Evolutionary conservation across 2,329 filamentous ascomycete species (phyloP).

Genomic region (Pseudogymnoascus pannorum): DNA sequence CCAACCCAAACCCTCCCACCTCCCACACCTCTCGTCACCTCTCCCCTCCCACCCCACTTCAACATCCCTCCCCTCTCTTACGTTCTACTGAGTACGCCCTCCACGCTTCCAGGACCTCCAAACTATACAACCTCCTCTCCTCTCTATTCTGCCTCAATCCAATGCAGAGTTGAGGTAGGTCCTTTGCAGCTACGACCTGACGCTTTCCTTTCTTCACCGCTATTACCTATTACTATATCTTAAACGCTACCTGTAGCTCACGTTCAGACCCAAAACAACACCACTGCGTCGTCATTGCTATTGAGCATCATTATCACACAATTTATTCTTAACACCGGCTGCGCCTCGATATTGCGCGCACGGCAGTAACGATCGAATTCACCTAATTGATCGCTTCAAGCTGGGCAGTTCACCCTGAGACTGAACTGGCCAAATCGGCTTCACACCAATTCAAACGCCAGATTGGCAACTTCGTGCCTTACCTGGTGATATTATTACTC

Average conservation of each 20-base stretch:
- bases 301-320: conserved; percentile 7
- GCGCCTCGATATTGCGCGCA: not conserved
- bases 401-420: not conserved
- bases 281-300: conserved; percentile 3
- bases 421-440: conserved; percentile 1
- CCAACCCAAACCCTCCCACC: conserved; percentile 8
- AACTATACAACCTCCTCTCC: not conserved
- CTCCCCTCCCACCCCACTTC: conserved; percentile 6
- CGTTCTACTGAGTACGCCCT: not conserved
- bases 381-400: not conserved
- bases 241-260: not conserved
- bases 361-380: not conserved
- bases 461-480: conserved; percentile 3
- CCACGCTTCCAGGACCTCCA: not conserved
- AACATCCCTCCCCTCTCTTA: conserved; percentile 6
- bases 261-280: not conserved
- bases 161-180: not conserved
- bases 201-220: not conserved
- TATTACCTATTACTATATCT: not conserved
- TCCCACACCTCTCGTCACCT: conserved; percentile 7
- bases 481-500: not conserved
- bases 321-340: conserved; percentile 4
- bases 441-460: conserved; percentile 1
- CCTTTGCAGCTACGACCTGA: not conserved
- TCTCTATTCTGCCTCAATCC: not conserved